These are phyloP conservation scores for sweet orange (Citrus sinensis) DNA, from an alignment of 345 rosid genomes.

Conservation along the genomic window DVS_A1.0 CM039161.1:22774501-22775000, in stretches of 20 bases:
- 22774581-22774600: slow-evolving; percentile 23
- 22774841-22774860: no score
- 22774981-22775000: not conserved
- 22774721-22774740: not conserved
- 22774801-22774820: no score
- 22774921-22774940: not conserved
- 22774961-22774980: not conserved
- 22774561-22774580: slow-evolving; percentile 38
- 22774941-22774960: not conserved
- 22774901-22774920: not conserved
- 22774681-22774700: no score
- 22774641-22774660: not conserved
- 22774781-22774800: not conserved
- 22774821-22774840: no score
- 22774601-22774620: slow-evolving; percentile 4
- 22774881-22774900: no score
- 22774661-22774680: not conserved
- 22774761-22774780: not conserved
- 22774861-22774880: no score
- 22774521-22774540: slow-evolving; percentile 43
- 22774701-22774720: no score
- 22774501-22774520: slow-evolving; percentile 22
- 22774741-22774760: not conserved
- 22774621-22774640: slow-evolving; percentile 1
- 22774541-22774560: slow-evolving; percentile 46